Evolutionary conservation across 2,329 filamentous ascomycete species (phyloP).

Genomic region (Aspergillus phoenicis): DNA sequence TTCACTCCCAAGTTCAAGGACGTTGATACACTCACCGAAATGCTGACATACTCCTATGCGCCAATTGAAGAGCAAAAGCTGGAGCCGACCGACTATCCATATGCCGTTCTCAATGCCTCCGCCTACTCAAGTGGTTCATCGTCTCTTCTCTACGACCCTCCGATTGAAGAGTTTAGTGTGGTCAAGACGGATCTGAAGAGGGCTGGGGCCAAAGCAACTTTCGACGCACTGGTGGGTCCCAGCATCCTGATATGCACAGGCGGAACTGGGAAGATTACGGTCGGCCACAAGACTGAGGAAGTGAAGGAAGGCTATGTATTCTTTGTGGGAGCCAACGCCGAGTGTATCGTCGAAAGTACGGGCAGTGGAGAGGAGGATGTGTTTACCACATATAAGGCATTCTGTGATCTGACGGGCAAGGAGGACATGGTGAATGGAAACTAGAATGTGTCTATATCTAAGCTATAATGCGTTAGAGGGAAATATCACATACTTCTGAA

Average conservation of each 20-base stretch:
- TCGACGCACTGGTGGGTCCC: conserved; percentile 83
- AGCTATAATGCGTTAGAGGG: neutral
- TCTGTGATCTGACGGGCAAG: conserved; percentile 74
- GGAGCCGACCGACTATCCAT: conserved; percentile 80
- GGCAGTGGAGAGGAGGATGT: conserved; percentile 59
- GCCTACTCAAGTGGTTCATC: conserved; percentile 78
- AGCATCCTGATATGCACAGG: conserved; percentile 90
- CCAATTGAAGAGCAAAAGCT: conserved; percentile 96
- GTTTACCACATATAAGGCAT: conserved; percentile 89
- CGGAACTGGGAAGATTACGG: conserved; percentile 79
- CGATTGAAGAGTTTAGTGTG: conserved; percentile 94
- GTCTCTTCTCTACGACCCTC: conserved; percentile 82
- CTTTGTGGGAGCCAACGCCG: conserved; percentile 86
- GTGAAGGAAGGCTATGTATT: conserved; percentile 74
- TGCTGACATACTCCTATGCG: conserved; percentile 94
- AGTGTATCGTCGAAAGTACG: conserved; percentile 73
- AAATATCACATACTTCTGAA: neutral
- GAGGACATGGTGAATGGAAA: conserved; percentile 42
- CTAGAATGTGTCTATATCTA: conserved; percentile 19
- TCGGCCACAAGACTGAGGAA: conserved; percentile 78
- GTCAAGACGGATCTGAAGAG: conserved; percentile 74
- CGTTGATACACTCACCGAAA: conserved; percentile 80
- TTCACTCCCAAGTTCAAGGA: conserved; percentile 99
- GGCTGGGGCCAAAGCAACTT: conserved; percentile 77
- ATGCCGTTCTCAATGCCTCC: conserved; percentile 75